Conservation (phyloP, 805 yeast species). For the Ogataea wickerhamii region DNA sequence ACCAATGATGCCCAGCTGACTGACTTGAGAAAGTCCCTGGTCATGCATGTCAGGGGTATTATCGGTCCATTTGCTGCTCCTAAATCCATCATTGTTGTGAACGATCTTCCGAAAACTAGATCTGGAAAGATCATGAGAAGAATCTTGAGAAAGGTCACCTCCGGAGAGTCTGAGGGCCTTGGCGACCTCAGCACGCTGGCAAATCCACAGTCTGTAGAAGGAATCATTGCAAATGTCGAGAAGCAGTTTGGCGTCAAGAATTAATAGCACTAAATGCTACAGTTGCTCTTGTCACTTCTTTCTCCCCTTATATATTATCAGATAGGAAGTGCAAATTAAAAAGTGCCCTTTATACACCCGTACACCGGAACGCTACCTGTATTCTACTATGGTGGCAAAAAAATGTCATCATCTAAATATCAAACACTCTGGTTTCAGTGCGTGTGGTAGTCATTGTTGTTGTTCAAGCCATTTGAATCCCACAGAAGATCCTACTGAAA, state of each 20-base stretch:
- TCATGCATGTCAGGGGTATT: conserved; percentile 84
- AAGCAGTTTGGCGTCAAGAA: conserved; percentile 37
- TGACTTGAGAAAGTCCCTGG: conserved; percentile 66
- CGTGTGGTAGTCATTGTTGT: too few species aligned
- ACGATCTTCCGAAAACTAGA: conserved; percentile 96
- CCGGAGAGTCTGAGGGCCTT: conserved; percentile 87
- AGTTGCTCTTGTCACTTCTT: too few species aligned
- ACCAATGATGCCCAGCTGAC: conserved; percentile 45
- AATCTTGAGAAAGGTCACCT: conserved; percentile 86
- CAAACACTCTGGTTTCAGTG: too few species aligned
- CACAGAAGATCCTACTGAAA: too few species aligned
- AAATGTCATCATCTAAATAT: not conserved
- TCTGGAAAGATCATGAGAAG: conserved; percentile 99
- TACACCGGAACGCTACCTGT: not conserved
- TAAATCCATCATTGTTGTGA: conserved; percentile 72
- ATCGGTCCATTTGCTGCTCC: conserved; percentile 98
- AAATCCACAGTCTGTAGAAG: conserved; percentile 79
- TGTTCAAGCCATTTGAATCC: too few species aligned
- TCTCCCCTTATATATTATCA: too few species aligned
- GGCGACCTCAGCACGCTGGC: conserved; percentile 91
- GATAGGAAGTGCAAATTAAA: too few species aligned
- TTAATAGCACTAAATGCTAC: too few species aligned
- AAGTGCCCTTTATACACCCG: not conserved
- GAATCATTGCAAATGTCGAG: conserved; percentile 67
- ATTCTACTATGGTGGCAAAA: not conserved